Percentiles rank a stretch among this genome's conserved stretches.
These are phyloP conservation scores for Trichoderma breve DNA, from an alignment of 2,329 filamentous ascomycete genomes.

Conservation along the genomic window DNA sequence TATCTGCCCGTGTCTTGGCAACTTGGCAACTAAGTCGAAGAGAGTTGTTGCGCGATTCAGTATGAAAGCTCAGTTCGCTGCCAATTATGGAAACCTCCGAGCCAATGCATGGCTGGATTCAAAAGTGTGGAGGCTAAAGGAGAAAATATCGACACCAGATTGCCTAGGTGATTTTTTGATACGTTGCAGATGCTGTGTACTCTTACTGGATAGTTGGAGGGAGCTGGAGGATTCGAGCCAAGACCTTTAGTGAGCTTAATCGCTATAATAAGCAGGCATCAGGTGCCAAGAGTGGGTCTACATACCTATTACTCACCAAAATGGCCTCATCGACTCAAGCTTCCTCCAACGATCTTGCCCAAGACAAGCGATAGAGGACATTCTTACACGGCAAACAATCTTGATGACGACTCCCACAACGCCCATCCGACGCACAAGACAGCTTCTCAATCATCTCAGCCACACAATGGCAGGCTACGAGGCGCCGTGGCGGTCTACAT, in stretches of 20 bases:
- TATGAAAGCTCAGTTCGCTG: not conserved
- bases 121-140: not conserved
- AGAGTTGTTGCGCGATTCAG: not conserved
- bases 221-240: not conserved
- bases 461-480: conserved; percentile 33
- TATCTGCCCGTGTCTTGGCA: not conserved
- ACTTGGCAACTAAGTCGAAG: not conserved
- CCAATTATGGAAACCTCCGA: not conserved
- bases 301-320: not conserved
- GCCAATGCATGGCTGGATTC: not conserved
- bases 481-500: conserved; percentile 54
- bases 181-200: not conserved
- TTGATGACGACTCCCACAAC: conserved; percentile 24
- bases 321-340: not conserved
- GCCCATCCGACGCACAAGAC: conserved; percentile 28
- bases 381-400: not conserved
- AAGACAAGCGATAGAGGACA: not conserved
- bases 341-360: not conserved
- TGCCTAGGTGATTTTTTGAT: not conserved
- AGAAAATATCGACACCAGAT: not conserved
- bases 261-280: not conserved
- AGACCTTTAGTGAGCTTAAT: not conserved
- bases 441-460: conserved; percentile 31
- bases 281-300: not conserved
- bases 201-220: not conserved